Conservation (phyloP, 2,329 filamentous ascomycete genomes). For the Penicillium sp. region DNA sequence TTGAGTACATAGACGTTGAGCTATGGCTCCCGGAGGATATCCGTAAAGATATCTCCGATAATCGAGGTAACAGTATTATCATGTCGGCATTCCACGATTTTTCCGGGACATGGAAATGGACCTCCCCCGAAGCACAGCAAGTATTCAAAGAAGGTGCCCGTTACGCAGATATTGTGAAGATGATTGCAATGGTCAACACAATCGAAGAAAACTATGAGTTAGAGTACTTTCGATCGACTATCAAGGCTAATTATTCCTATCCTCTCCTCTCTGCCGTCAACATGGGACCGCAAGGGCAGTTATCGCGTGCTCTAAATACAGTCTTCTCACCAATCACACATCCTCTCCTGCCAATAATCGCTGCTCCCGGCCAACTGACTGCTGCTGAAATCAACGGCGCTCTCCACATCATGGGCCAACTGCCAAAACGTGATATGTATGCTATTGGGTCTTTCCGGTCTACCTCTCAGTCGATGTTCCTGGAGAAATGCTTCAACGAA, state of each 20-base stretch:
- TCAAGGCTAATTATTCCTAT: conserved; percentile 64
- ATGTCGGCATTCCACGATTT: conserved; percentile 93
- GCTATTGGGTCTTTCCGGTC: conserved; percentile 70
- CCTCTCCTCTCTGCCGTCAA: conserved; percentile 80
- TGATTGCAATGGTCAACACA: conserved; percentile 79
- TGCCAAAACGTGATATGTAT: conserved; percentile 75
- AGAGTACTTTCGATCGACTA: conserved; percentile 78
- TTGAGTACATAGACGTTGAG: conserved; percentile 87
- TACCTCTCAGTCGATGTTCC: conserved; percentile 78
- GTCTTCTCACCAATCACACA: conserved; percentile 88
- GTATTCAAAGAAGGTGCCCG: conserved; percentile 68
- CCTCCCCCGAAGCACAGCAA: conserved; percentile 65
- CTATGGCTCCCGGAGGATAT: conserved; percentile 79
- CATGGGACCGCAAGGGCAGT: conserved; percentile 81
- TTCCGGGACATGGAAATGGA: conserved; percentile 79
- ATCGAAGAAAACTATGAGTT: conserved; percentile 86
- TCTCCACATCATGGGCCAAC: conserved; percentile 71
- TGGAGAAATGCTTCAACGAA: conserved; percentile 78
- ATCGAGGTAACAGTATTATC: conserved; percentile 74
- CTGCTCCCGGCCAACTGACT: conserved; percentile 79
- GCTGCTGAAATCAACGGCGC: conserved; percentile 81
- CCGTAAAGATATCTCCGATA: conserved; percentile 61
- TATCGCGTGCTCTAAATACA: conserved; percentile 77
- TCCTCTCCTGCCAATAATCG: conserved; percentile 75
- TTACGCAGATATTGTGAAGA: conserved; percentile 83